Evolutionary conservation across 306 rosid genomes (phyloP), one percentile per base, ranked within the genome.

Genomic region (Citrullus mucosospermus): DNA sequence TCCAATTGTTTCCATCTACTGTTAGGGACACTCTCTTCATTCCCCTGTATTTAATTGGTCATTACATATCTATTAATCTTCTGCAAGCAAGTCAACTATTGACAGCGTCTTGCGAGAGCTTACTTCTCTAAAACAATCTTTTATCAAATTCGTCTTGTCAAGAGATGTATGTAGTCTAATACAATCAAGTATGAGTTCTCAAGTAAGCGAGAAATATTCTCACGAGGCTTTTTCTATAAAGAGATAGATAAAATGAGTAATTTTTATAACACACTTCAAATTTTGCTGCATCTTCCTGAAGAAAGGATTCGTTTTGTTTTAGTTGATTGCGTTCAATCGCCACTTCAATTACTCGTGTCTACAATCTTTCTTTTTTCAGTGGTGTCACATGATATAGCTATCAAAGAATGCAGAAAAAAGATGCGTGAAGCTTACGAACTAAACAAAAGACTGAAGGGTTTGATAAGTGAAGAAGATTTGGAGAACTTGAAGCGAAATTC

Each of bases 381-480:
- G 85, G 98, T 94, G 82, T 85, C 86, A 79, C 97, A 92, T 67
- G 97, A 92, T 78, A 76, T 84, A 76, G 93, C 95, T 44, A 94
- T 87, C 88, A 94, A 94, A 80, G 97, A 92, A 58, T 92, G 97
- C 83, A 80, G 82, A 83, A 87, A 88, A 80, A 86, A 83, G 81
- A 81, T 92, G 92, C 95, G 79, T 2, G 95, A 90, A 78, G 90
- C 97, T 58, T 94, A 94, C 81, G 92, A 92, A 36, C 80, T 92
- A 89, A 94, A 86, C 87, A 82, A 87, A 76, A 81, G 86, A 78
- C n/a, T 82, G 89, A 85, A 87, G 78, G 92, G 95, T 25, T 39
- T 61, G 80, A 87, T 94, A 14, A 67, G 91, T 61, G 95, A 87
- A 73, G 93, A 87, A 80, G 93, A 90, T 66, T 79, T 90, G 82